Percentiles rank a stretch among this genome's conserved stretches.
Conservation (phyloP, 352 stramenopile genomes). For the Globisporangium mamillatum region DNA sequence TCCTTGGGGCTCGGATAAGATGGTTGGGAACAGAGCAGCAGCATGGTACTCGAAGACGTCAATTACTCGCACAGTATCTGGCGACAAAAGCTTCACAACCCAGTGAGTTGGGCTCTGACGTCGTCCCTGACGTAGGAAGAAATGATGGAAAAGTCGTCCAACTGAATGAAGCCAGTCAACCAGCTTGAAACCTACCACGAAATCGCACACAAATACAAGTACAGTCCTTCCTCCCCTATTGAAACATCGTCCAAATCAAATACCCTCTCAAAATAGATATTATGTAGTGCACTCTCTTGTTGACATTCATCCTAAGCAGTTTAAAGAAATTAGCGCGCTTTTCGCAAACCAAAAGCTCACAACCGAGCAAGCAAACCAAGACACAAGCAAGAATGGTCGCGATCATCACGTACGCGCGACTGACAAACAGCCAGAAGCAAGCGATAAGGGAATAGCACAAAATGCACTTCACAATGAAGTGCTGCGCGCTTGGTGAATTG, state of each 20-base stretch:
- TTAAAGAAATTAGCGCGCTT: too few species aligned
- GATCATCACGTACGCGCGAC: background rate
- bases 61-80: background rate
- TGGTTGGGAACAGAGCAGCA: background rate
- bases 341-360: too few species aligned
- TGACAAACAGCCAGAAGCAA: constrained; percentile 7
- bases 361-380: too few species aligned
- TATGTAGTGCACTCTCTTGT: too few species aligned
- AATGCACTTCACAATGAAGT: constrained; percentile 1
- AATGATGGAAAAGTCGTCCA: background rate
- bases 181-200: background rate
- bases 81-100: background rate
- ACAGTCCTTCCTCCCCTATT: too few species aligned
- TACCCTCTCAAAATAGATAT: too few species aligned
- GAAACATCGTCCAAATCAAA: too few species aligned
- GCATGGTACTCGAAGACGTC: background rate
- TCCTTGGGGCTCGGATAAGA: background rate
- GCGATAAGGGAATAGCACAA: background rate
- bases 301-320: too few species aligned
- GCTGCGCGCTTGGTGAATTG: too few species aligned
- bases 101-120: background rate
- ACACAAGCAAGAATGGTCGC: background rate
- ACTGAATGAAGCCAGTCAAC: background rate
- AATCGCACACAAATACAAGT: too few species aligned
- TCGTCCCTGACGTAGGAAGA: background rate